Conservation (phyloP, 2,329 filamentous ascomycete genomes). For the Juglanconis sp. region DNA sequence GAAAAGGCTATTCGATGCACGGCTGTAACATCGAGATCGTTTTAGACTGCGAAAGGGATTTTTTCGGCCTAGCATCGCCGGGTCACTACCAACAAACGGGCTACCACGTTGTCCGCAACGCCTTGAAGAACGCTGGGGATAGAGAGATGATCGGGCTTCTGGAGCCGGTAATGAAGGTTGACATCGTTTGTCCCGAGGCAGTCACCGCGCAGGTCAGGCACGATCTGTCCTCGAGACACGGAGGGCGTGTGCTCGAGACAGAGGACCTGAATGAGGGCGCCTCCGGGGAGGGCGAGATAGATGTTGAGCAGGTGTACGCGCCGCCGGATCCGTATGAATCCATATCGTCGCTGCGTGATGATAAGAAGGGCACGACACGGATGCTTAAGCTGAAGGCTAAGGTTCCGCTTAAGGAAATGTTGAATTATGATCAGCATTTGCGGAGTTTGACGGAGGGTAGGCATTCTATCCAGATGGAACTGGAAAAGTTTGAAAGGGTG, state of each 20-base stretch:
- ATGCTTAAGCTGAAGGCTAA: slow-evolving; percentile 72
- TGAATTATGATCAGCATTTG: slow-evolving; percentile 87
- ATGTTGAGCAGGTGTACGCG: slow-evolving; percentile 75
- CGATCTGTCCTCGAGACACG: slow-evolving; percentile 71
- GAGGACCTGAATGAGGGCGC: slow-evolving; percentile 45
- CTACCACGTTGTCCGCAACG: slow-evolving; percentile 61
- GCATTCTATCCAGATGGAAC: slow-evolving; percentile 57
- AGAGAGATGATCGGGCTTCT: slow-evolving; percentile 63
- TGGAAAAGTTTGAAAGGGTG: slow-evolving; percentile 56
- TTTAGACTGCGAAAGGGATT: slow-evolving; percentile 62
- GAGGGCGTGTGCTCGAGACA: slow-evolving; percentile 73
- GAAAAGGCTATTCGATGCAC: slow-evolving; percentile 76
- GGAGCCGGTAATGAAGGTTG: slow-evolving; percentile 90
- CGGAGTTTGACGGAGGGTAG: slow-evolving; percentile 84
- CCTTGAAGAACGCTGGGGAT: slow-evolving; percentile 61
- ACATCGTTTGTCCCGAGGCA: slow-evolving; percentile 80
- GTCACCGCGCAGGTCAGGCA: slow-evolving; percentile 79
- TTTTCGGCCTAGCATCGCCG: slow-evolving; percentile 65
- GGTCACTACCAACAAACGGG: slow-evolving; percentile 64
- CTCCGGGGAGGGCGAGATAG: slow-evolving; percentile 46
- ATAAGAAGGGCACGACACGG: slow-evolving; percentile 44
- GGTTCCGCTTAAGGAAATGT: slow-evolving; percentile 94
- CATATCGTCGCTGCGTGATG: slow-evolving; percentile 52
- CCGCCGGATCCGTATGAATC: slow-evolving; percentile 79
- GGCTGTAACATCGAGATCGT: slow-evolving; percentile 68